Evolutionary conservation across 2,329 filamentous ascomycete species (phyloP).

Genomic region (Fusarium sp.): DNA sequence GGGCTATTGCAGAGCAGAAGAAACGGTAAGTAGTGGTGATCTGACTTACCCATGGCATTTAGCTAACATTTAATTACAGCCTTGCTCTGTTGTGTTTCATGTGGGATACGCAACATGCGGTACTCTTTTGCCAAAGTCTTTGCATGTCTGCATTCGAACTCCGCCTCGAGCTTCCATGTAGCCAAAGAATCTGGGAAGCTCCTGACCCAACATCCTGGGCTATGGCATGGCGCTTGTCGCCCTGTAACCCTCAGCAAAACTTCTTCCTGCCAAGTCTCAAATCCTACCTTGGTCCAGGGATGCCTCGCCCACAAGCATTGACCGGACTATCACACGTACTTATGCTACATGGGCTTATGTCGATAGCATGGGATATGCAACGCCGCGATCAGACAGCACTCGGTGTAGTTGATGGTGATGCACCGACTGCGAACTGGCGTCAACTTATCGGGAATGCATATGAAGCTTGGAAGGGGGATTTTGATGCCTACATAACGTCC

Average conservation of each 20-base stretch:
- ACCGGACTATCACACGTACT: conserved; percentile 66
- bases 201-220: conserved; percentile 66
- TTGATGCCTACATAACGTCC: conserved; percentile 7
- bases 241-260: not conserved
- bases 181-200: conserved; percentile 71
- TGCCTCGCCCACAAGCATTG: conserved; percentile 1
- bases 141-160: conserved; percentile 78
- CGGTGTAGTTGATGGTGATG: conserved; percentile 36
- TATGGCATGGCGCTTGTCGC: conserved; percentile 37
- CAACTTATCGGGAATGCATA: conserved; percentile 7
- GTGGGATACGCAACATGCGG: conserved; percentile 76
- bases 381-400: conserved; percentile 73
- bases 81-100: conserved; percentile 74
- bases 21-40: not conserved
- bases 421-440: not conserved
- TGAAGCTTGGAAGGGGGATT: conserved; percentile 4
- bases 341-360: conserved; percentile 74
- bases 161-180: conserved; percentile 69
- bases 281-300: conserved; percentile 6
- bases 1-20: conserved; percentile 16
- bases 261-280: conserved; percentile 6
- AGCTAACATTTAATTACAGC: not conserved
- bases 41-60: accelerated
- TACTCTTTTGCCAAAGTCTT: conserved; percentile 75
- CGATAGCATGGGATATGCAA: conserved; percentile 73